Evolutionary conservation across 1,284 basidiomycete species (phyloP), one percentile per base, ranked within the genome.

Genomic region (Rhodotorula glutinis): DNA sequence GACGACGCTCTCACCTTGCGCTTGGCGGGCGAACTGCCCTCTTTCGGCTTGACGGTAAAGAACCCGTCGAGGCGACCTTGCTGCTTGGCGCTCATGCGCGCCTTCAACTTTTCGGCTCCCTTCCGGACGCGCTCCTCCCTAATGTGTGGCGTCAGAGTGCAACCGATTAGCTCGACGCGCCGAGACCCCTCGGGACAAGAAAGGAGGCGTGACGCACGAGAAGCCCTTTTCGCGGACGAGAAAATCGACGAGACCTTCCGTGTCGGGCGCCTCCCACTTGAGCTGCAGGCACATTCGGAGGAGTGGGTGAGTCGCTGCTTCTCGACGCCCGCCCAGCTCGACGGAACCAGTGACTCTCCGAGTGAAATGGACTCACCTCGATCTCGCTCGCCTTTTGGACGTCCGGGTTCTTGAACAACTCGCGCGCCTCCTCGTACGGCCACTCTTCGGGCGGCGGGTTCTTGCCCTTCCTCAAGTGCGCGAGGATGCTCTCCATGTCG

Each of bases 91-190:
- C 86, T 88, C 56, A 98, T 82, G 78, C 87, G 90, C 76, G 92
- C 95, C 56, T 87, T 81, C 41, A 99, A 84, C 77, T 97, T 97
- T 62, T 95, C 93, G 10, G 91, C 93, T 23, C 94, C 93, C 77
- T 91, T 94, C 33, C 95, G 87, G 4, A 99, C 92, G 55, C 95
- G 88, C 40, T 99, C 95, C 83, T 98, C 95, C 74, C 92, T 97
- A 19, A 21, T 1, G 25, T 49, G 8, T 5, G n/a, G 14, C 1
- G 23, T 47, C 53, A 51, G 63, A 29, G 7, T 2, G 2, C 4
- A 29, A 9, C 5, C 3, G 47, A 21, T n/a, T n/a, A 13, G 23
- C 23, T n/a, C n/a, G n/a, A n/a, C n/a, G n/a, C n/a, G n/a, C n/a
- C n/a, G n/a, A n/a, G n/a, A n/a, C n/a, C n/a, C n/a, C n/a, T n/a